These are phyloP conservation scores for Hibiscus trionum DNA, from an alignment of 345 rosid genomes.

Conservation along the genomic window DNA sequence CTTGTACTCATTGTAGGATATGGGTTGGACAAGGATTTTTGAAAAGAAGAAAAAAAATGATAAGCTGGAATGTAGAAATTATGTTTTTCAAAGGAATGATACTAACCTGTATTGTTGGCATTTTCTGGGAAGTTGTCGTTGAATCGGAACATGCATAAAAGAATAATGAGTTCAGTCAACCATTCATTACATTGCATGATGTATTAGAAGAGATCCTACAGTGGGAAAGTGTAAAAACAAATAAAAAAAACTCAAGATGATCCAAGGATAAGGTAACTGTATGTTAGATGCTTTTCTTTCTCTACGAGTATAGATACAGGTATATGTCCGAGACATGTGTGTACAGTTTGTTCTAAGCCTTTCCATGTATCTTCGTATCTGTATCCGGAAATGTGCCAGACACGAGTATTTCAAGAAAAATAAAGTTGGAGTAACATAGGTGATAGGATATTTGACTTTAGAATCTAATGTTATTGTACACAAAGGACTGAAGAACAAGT, in stretches of 20 bases:
- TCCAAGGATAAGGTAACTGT: not conserved
- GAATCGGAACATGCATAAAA: constrained; percentile 21
- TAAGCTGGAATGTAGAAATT: not conserved
- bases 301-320: not conserved
- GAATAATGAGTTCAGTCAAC: constrained; percentile 13
- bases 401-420: not conserved
- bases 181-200: not conserved
- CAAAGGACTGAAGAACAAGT: not conserved
- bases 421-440: not conserved
- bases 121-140: constrained; percentile 46
- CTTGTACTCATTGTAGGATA: too few relatives aligned
- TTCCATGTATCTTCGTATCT: not conserved
- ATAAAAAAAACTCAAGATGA: not conserved
- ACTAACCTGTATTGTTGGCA: constrained; percentile 80
- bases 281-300: not conserved
- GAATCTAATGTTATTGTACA: not conserved
- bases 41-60: too few relatives aligned
- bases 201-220: not conserved
- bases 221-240: not conserved
- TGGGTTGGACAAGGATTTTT: too few relatives aligned
- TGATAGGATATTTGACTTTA: not conserved
- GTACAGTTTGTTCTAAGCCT: not conserved
- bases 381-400: not conserved
- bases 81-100: not conserved
- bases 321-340: not conserved